Conservation (phyloP, 305 asterid species). For the Fraxinus latifolia region DNA sequence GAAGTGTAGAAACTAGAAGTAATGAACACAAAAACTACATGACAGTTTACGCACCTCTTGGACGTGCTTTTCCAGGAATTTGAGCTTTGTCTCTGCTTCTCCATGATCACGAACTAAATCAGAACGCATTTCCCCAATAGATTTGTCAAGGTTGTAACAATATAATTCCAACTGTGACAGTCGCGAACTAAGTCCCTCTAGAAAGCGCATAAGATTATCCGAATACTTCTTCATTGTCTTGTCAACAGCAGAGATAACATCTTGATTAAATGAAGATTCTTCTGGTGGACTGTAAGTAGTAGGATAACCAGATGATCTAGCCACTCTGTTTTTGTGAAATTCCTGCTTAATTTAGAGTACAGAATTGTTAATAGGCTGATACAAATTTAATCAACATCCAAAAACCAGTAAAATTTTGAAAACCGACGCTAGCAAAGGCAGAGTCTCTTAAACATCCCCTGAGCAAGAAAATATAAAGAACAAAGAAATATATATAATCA, state of each 20-base stretch:
- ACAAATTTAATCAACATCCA: not conserved
- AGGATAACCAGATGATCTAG: slow-evolving; percentile 69
- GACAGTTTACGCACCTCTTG: slow-evolving; percentile 58
- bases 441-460: not conserved
- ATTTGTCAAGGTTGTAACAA: slow-evolving; percentile 84
- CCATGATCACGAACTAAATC: slow-evolving; percentile 70
- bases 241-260: slow-evolving; percentile 58
- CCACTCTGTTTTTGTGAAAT: slow-evolving; percentile 75
- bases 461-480: not conserved
- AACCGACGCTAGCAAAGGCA: not conserved
- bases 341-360: slow-evolving; percentile 47
- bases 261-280: slow-evolving; percentile 68
- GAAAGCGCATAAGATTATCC: slow-evolving; percentile 82
- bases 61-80: slow-evolving; percentile 71
- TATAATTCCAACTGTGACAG: slow-evolving; percentile 59
- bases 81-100: slow-evolving; percentile 73
- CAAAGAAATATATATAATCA: not conserved
- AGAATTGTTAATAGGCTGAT: not conserved
- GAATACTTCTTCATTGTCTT: slow-evolving; percentile 77
- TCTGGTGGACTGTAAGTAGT: slow-evolving; percentile 71
- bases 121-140: slow-evolving; percentile 83
- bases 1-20: no score
- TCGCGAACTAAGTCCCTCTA: slow-evolving; percentile 88
- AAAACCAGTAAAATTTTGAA: not conserved
- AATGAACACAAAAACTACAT: not conserved